A percentile compares a stretch with the other conserved stretches of the same genome.
Conservation (phyloP, 495 filamentous ascomycete genomes). For the Saxispiralis lemnorum region DNA sequence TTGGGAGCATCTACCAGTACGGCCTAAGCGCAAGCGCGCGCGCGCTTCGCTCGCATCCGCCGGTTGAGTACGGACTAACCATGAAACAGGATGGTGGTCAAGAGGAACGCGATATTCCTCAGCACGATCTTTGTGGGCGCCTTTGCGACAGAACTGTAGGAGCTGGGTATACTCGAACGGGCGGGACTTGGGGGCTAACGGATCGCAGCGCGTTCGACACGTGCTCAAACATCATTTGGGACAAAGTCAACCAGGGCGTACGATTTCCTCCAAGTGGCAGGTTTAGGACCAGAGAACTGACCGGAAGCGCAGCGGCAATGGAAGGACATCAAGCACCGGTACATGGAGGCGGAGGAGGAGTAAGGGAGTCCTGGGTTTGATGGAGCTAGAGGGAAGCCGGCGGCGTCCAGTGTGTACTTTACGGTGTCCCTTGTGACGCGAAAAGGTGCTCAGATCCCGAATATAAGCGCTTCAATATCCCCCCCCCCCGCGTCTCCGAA, state of each 20-base stretch:
- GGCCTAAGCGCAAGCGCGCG: background rate
- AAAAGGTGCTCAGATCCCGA: no score
- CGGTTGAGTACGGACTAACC: conserved; percentile 8
- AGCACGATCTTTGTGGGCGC: conserved; percentile 67
- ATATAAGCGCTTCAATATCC: no score
- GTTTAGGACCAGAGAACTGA: conserved; percentile 25
- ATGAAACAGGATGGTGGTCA: conserved; percentile 54
- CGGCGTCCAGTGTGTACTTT: background rate
- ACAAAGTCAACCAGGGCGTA: conserved; percentile 77
- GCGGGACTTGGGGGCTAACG: background rate
- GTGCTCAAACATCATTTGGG: conserved; percentile 67
- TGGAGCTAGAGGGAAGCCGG: background rate
- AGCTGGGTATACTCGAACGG: background rate
- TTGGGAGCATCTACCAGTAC: conserved; percentile 10
- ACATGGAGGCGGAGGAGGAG: conserved; percentile 43
- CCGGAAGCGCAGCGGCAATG: conserved; percentile 66
- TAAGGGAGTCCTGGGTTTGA: background rate
- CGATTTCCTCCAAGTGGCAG: conserved; percentile 20
- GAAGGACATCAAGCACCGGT: conserved; percentile 93
- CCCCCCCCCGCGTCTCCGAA: no score
- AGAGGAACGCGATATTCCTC: conserved; percentile 70
- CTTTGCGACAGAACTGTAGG: conserved; percentile 89
- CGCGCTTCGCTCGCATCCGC: background rate
- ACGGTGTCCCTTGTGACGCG: no score
- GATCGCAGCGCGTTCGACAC: conserved; percentile 54